Conservation (phyloP, 1,284 basidiomycete genomes). For the Papiliotrema nemorosa region DNA sequence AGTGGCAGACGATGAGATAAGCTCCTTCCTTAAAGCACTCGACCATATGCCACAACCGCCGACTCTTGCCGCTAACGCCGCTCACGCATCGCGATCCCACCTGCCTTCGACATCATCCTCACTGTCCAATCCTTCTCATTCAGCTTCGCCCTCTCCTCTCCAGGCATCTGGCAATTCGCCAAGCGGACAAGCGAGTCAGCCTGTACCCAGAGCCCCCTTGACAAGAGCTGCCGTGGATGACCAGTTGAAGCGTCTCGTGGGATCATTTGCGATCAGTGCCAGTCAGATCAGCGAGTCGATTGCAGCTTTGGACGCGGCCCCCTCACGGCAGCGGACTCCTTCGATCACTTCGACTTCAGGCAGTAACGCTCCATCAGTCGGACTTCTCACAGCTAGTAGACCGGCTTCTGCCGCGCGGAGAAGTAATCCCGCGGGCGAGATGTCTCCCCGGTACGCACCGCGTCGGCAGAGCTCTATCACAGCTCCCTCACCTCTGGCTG, state of each 20-base stretch:
- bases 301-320: not conserved
- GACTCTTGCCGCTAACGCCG: constrained; percentile 22
- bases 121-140: constrained; percentile 14
- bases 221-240: constrained; percentile 44
- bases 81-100: constrained; percentile 20
- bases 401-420: constrained; percentile 1
- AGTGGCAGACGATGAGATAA: constrained; percentile 44
- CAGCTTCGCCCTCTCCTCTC: constrained; percentile 15
- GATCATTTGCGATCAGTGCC: constrained; percentile 26
- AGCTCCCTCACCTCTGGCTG: constrained; percentile 14
- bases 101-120: constrained; percentile 32
- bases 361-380: constrained; percentile 9
- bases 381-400: constrained; percentile 17
- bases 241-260: constrained; percentile 41
- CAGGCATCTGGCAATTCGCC: constrained; percentile 9
- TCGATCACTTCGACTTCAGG: not conserved
- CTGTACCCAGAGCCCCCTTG: constrained; percentile 28
- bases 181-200: constrained; percentile 2
- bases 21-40: constrained; percentile 46
- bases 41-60: constrained; percentile 43
- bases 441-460: constrained; percentile 7
- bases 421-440: not conserved
- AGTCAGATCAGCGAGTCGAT: constrained; percentile 3
- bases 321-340: not conserved
- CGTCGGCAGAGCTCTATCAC: constrained; percentile 10